A percentile compares a stretch with the other conserved stretches of the same genome.
These are phyloP conservation scores for Laetiporus sulphureus DNA, from an alignment of 1,284 basidiomycete genomes.

Conservation along the genomic window DNA sequence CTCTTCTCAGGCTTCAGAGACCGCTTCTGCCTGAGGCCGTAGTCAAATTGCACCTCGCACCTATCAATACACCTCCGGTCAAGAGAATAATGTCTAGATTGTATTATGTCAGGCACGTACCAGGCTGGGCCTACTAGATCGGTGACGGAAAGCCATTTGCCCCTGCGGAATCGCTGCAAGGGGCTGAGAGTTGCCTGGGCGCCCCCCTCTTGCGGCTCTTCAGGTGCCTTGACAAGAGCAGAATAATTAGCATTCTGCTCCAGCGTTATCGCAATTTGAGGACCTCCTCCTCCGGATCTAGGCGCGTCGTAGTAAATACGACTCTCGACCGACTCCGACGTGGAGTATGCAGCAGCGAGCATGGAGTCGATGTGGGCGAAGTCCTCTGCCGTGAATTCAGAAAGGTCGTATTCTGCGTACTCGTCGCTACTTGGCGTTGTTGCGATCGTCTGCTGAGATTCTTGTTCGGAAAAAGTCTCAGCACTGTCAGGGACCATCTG, in stretches of 20 bases:
- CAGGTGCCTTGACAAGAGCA: slow-evolving; percentile 15
- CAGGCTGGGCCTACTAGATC: slow-evolving; percentile 46
- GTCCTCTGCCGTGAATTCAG: slow-evolving; percentile 53
- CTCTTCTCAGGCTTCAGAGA: slow-evolving; percentile 45
- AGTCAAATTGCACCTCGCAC: slow-evolving; percentile 78
- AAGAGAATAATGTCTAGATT: too few relatives aligned
- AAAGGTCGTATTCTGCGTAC: slow-evolving; percentile 41
- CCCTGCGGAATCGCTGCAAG: slow-evolving; percentile 19
- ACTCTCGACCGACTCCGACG: background rate
- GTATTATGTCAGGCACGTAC: too few relatives aligned
- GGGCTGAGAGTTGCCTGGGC: slow-evolving; percentile 14
- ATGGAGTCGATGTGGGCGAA: slow-evolving; percentile 43
- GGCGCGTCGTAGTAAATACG: background rate
- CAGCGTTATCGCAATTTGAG: slow-evolving; percentile 22
- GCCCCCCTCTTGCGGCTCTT: background rate
- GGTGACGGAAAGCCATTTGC: slow-evolving; percentile 30
- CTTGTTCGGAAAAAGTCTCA: background rate
- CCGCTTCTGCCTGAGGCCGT: slow-evolving; percentile 57
- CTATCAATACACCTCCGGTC: too few relatives aligned
- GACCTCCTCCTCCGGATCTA: slow-evolving; percentile 17
- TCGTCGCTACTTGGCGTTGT: slow-evolving; percentile 17
- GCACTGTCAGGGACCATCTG: background rate
- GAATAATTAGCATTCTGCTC: slow-evolving; percentile 18
- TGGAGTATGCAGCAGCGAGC: slow-evolving; percentile 10
- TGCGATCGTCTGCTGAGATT: slow-evolving; percentile 3